Percentiles rank a stretch among this genome's conserved stretches.
These are phyloP conservation scores for Stagonosporopsis cucurbitacearum DNA, from an alignment of 2,329 filamentous ascomycete species.

Conservation along the genomic window DNA sequence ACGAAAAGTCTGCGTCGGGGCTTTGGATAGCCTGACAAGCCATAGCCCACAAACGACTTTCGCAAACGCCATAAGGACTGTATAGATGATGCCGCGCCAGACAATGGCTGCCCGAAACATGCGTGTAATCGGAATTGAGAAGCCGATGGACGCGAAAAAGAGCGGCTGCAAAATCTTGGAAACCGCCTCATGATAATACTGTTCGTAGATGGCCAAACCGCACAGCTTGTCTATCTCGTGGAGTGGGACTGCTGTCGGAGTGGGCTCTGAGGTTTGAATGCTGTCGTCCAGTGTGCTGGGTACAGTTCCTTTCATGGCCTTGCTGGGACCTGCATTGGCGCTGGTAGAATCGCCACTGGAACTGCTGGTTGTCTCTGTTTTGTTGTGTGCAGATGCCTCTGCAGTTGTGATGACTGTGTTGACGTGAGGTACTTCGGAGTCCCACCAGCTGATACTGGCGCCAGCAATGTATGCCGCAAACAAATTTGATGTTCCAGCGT, in stretches of 20 bases:
- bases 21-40: conserved; percentile 47
- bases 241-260: neutral
- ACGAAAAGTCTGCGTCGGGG: conserved; percentile 13
- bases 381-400: neutral
- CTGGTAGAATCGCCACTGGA: neutral
- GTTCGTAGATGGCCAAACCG: conserved; percentile 51
- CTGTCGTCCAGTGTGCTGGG: neutral
- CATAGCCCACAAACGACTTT: conserved; percentile 52
- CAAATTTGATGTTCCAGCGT: conserved; percentile 67
- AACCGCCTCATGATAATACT: conserved; percentile 55
- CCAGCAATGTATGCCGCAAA: conserved; percentile 68
- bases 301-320: neutral
- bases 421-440: conserved; percentile 48
- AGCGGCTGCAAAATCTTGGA: conserved; percentile 69
- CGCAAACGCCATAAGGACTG: conserved; percentile 69
- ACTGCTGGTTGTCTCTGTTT: neutral
- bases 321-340: neutral
- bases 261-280: neutral
- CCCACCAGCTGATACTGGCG: conserved; percentile 66
- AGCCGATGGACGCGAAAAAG: conserved; percentile 79
- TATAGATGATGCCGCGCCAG: conserved; percentile 77
- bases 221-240: conserved; percentile 15
- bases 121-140: conserved; percentile 75
- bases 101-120: conserved; percentile 70
- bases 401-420: neutral